These are phyloP conservation scores for Fusarium sp. DNA, from an alignment of 2,329 filamentous ascomycete genomes.

Conservation along the genomic window DNA sequence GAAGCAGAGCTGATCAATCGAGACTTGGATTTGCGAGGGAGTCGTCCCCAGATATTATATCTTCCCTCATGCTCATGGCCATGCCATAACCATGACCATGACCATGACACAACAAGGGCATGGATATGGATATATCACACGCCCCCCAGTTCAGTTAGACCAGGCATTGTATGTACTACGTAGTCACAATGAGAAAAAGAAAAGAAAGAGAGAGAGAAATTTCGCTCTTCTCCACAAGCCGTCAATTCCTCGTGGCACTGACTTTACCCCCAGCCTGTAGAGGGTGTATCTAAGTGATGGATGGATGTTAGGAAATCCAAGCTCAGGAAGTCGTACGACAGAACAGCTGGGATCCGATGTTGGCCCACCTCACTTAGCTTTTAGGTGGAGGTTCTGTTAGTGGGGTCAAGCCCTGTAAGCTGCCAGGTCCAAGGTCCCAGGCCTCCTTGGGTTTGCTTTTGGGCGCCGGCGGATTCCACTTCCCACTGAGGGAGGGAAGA, in stretches of 20 bases:
- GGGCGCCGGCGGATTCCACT: constrained; percentile 11
- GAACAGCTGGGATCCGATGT: constrained; percentile 20
- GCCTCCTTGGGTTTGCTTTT: constrained; percentile 14
- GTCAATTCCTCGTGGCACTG: constrained; percentile 45
- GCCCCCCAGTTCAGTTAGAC: constrained; percentile 31
- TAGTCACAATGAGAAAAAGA: constrained; percentile 8
- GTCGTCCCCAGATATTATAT: constrained; percentile 45
- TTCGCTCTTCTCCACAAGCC: constrained; percentile 47
- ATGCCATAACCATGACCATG: not conserved
- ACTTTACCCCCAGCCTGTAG: not conserved
- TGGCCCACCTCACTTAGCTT: constrained; percentile 2
- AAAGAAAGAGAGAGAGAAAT: constrained; percentile 23
- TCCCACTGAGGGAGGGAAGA: not conserved
- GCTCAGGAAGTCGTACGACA: constrained; percentile 48
- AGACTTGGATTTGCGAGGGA: constrained; percentile 5
- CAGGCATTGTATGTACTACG: too few relatives aligned
- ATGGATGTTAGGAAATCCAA: constrained; percentile 15
- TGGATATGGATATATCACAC: constrained; percentile 24
- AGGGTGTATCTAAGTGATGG: constrained; percentile 21
- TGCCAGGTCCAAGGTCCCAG: not conserved
- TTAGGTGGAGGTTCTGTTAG: constrained; percentile 1
- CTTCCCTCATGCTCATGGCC: constrained; percentile 18
- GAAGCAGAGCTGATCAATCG: constrained; percentile 16
- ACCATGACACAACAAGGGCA: constrained; percentile 5
- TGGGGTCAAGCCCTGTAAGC: constrained; percentile 10